Base-by-base conservation (phyloP, 371 early-diverging fungal species). In the Mucor lusitanicus region DNA sequence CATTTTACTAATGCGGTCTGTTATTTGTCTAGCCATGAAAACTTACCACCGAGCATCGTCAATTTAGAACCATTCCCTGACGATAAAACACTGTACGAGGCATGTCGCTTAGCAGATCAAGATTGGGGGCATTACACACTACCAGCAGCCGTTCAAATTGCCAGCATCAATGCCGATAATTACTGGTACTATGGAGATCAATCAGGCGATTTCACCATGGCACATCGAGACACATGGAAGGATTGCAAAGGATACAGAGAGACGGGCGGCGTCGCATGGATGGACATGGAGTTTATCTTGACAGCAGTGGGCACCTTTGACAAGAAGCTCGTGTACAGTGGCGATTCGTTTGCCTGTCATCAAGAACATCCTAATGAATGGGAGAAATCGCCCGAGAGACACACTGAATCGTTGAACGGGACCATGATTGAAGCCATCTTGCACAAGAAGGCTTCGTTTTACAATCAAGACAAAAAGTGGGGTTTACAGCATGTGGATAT, bases 201-300 rank as follows among this genome's bases (percentile, higher is more conserved):
- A 61, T 79, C 82, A 13, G 79, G 82, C 19, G 82, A 82, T 61
- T 82, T 76, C 42, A 82, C 82, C 9, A 63, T 82, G 69, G 82
- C 82, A 8, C 82, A 82, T 48, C 67, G 79, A 50, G 79, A 79
- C 65, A 82, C 82, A 13, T 82, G 82, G 82, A 77, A 74, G 21
- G 48, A 64, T 1, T 70, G 65, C n/a, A 61, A 69, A 42, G 82
- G 79, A 17, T 82, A 82, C 44, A 68, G 82, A 50, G 82, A 82
- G 65, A 59, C 73, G 2, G 82, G 79, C 15, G 82, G 79, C 33
- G 73, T 78, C 27, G 79, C 82, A 19, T 82, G 82, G 82, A 69
- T 77, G 66, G 82, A 82, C 55, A 76, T 82, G 59, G 79, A 82
- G 61, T 82, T 79, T 46, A 78, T 82, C 44, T 67, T 72, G 44